Evolutionary conservation across 768 basidiomycete species (phyloP), one percentile per base, ranked within the genome.

Genomic region (Leccinum longicurvipes): DNA sequence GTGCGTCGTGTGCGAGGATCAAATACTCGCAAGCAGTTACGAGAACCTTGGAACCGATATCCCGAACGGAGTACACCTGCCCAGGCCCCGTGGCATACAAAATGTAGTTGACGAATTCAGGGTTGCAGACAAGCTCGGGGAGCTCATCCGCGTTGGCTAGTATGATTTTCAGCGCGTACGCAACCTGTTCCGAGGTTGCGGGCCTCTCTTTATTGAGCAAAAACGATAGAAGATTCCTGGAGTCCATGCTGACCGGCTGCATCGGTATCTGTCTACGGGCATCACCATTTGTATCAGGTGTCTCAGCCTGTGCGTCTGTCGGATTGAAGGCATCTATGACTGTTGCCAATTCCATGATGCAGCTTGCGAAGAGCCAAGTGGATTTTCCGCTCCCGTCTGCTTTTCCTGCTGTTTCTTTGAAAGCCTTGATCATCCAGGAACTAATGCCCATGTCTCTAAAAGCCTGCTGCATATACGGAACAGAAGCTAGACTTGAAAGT

Each of bases 61-160:
- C 42, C 6, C 31, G 54, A 39, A 55, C 11, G 15, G 49, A 45
- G 31, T 55, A 45, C 24, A 45, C 31, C 32, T 55, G 54, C 4
- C 54, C 54, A 8, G 49, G 31, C 6, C 31, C 31, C 4, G 54
- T 55, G n/a, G 50, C 31, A 34, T 21, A 34, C 15, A 55, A 17
- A 42, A 55, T 55, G 21, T 55, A 55, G 14, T 42, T 45, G 54
- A 55, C 32, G 9, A 55, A 55, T 19, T 55, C 49, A 6, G 29
- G 54, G 17, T 51, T 15, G 24, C 27, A 51, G n/a, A 32, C 24
- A 49, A 55, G n/a, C 1, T 41, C 3, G 9, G 48, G 24, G 6
- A 32, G 41, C 39, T 55, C 54, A 17, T 50, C 28, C 24, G n/a
- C 41, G 34, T 50, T 55, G 19, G 19, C 42, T 11, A 51, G 49